Evolutionary conservation across 2,329 filamentous ascomycete genomes (phyloP), one percentile per base, ranked within the genome.

Genomic region (Ciborinia camelliae): DNA sequence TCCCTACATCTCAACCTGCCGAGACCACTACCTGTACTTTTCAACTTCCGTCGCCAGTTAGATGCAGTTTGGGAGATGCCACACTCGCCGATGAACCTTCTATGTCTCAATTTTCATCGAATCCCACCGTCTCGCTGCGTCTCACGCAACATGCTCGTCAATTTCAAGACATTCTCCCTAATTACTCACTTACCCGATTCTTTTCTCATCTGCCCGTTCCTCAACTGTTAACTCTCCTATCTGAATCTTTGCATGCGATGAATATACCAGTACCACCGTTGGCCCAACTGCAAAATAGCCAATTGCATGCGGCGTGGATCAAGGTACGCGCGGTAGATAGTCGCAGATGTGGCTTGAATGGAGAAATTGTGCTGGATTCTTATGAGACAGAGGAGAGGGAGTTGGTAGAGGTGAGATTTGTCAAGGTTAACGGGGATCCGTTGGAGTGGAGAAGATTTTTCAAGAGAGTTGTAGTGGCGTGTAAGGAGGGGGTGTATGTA

Each of bases 371-470:
- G 15, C 80, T 95, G 8, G 89, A 94, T 73, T 84, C 80, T 77
- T 85, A 85, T 74, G 75, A 77, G 50, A 82, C 89, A 68, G 79
- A 80, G 2, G 79, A 79, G 0, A 80, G 79, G 23, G 88, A 90
- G 67, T 77, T 94, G 39, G 82, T 93, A 30, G 93, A 97, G 76
- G 90, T 97, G 35, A 84, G 92, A 60, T 98, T 99, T 75, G 85
- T 96, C 70, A 99, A 99, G 79, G 84, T 91, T 62, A 97, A 97
- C 79, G 95, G 95, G 7, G 95, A 99, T 79, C 95, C 95, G 6
- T 79, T 99, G 58, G 94, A 98, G 79, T 99, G 96, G 95, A 86
- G 95, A 67, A 82, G 95, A 41, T 92, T 99, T 75, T 99, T 99
- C 82, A 99, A 99, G 79, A 93, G 92, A 77, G 85, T 97, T n/a